Conservation (phyloP, 192 early-diverging fungal genomes). For the Backusella liffmaniae region DNA sequence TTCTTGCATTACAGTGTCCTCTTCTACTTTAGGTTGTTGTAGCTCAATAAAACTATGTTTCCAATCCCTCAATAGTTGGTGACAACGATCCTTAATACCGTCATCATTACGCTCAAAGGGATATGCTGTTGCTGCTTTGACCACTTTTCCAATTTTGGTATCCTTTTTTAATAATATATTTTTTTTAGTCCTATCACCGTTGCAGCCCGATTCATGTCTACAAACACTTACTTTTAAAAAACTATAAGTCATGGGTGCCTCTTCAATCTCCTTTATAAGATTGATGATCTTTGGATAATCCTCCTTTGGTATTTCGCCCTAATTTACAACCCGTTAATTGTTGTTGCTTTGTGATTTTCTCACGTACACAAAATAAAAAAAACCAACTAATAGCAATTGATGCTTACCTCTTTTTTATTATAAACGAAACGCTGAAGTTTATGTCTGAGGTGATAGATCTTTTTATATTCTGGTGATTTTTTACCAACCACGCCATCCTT, state of each 20-base stretch:
- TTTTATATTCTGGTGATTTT: slow-evolving; percentile 20
- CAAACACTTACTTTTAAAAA: slow-evolving; percentile 25
- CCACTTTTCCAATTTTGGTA: slow-evolving; percentile 40
- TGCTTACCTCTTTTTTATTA: slow-evolving; percentile 28
- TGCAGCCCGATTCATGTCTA: too few relatives aligned
- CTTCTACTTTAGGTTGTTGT: neutral
- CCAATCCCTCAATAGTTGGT: slow-evolving; percentile 31
- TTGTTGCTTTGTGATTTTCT: neutral
- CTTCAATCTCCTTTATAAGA: slow-evolving; percentile 30
- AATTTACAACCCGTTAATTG: neutral
- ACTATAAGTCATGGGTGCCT: slow-evolving; percentile 24
- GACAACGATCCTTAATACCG: slow-evolving; percentile 27
- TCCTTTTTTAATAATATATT: slow-evolving; percentile 10
- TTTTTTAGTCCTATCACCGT: too few relatives aligned
- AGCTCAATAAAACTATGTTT: slow-evolving; percentile 17
- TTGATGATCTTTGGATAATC: slow-evolving; percentile 29
- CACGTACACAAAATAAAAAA: neutral
- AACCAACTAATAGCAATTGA: neutral
- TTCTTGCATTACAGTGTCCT: slow-evolving; percentile 4
- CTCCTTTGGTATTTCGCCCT: slow-evolving; percentile 31
- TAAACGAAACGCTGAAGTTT: slow-evolving; percentile 33
- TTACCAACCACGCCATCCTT: neutral
- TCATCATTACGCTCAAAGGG: slow-evolving; percentile 10
- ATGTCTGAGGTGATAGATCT: slow-evolving; percentile 28
- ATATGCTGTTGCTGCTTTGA: slow-evolving; percentile 29